A percentile compares a stretch with the other conserved stretches of the same genome.
Evolutionary conservation across 1,284 basidiomycete genomes (phyloP).

Genomic region (Tranzscheliella williamsii): DNA sequence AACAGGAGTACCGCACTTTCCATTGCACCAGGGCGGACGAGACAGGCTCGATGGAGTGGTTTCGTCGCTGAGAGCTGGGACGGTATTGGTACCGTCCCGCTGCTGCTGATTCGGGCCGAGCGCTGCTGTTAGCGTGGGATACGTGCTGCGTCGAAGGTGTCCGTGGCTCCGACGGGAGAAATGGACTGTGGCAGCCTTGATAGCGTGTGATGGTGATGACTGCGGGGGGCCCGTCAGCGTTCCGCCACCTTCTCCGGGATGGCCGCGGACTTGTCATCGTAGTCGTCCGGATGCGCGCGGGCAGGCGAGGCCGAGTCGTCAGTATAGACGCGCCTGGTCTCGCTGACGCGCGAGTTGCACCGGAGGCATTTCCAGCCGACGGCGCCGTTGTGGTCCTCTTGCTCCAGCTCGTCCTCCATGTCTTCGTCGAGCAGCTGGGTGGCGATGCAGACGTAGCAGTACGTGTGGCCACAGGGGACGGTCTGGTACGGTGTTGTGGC

Average conservation of each 20-base stretch:
- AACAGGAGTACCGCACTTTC: too few relatives aligned
- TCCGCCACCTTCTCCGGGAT: slow-evolving; percentile 1
- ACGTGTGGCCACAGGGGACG: slow-evolving; percentile 49
- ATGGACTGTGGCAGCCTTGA: too few relatives aligned
- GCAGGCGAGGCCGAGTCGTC: too few relatives aligned
- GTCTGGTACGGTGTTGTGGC: slow-evolving; percentile 51
- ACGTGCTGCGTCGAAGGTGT: too few relatives aligned
- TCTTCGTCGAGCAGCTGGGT: slow-evolving; percentile 50
- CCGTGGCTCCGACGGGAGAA: too few relatives aligned
- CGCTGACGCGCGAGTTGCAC: slow-evolving; percentile 36
- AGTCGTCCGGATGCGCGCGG: not conserved
- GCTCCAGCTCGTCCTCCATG: slow-evolving; percentile 53
- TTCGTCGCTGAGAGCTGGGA: too few relatives aligned
- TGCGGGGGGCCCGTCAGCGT: not conserved
- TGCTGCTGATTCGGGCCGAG: too few relatives aligned
- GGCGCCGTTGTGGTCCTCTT: slow-evolving; percentile 20
- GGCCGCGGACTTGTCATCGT: slow-evolving; percentile 1
- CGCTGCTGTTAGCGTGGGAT: too few relatives aligned
- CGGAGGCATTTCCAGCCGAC: slow-evolving; percentile 57
- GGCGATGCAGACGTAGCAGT: slow-evolving; percentile 59
- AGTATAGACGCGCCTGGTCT: slow-evolving; percentile 10
- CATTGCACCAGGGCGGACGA: too few relatives aligned
- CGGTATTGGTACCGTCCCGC: too few relatives aligned
- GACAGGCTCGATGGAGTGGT: too few relatives aligned
- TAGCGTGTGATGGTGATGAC: too few relatives aligned